These are phyloP conservation scores for Megacollybia marginata DNA, from an alignment of 768 basidiomycete genomes.

Conservation along the genomic window DNA sequence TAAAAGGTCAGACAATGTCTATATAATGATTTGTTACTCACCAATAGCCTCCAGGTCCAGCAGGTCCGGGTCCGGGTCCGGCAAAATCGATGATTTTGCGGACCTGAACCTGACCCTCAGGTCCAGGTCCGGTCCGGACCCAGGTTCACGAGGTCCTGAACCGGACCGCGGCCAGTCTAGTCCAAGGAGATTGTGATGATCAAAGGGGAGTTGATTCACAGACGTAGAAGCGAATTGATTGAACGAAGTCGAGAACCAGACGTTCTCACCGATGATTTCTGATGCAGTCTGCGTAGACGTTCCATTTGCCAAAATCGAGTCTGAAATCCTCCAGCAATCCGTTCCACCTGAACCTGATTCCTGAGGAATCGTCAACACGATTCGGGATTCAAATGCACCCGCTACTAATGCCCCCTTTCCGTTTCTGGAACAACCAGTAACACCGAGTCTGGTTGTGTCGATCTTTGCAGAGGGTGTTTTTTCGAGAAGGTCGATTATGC, in stretches of 20 bases:
- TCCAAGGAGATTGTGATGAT: conserved; percentile 51
- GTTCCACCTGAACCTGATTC: conserved; percentile 57
- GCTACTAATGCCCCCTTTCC: conserved; percentile 56
- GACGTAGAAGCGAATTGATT: conserved; percentile 33
- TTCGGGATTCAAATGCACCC: conserved; percentile 51
- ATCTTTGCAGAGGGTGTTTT: conserved; percentile 37
- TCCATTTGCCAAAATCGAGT: conserved; percentile 25
- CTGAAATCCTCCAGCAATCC: conserved; percentile 55
- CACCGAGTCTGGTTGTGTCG: conserved; percentile 40
- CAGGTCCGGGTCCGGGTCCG: no score
- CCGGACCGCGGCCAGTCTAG: no score
- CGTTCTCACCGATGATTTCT: conserved; percentile 55
- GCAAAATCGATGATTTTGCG: no score
- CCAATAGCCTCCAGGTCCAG: no score
- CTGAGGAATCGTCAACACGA: conserved; percentile 54
- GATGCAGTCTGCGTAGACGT: conserved; percentile 43
- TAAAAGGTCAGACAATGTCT: no score
- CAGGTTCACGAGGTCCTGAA: no score
- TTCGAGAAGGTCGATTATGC: conserved; percentile 56
- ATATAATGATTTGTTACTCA: no score
- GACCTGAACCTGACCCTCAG: no score
- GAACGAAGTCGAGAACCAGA: conserved; percentile 52
- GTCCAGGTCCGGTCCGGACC: no score
- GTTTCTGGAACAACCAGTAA: conserved; percentile 54
- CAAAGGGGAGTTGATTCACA: conserved; percentile 41